These are phyloP conservation scores for Annulohypoxylon nitens DNA, from an alignment of 495 filamentous ascomycete species.

Conservation along the genomic window DNA sequence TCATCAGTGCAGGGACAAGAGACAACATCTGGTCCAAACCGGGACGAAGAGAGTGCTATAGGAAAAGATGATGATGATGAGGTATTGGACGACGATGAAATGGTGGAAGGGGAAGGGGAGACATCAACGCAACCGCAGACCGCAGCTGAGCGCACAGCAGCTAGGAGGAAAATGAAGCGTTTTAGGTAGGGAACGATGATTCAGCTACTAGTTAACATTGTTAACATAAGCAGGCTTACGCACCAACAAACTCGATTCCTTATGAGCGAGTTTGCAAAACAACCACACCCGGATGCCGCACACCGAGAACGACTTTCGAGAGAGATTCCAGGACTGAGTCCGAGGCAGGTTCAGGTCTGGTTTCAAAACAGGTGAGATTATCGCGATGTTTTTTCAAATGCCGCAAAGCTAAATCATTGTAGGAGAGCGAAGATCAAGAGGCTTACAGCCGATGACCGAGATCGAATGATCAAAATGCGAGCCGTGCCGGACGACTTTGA, in stretches of 20 bases:
- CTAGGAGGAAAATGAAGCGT: conserved; percentile 94
- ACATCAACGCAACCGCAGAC: conserved; percentile 67
- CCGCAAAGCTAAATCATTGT: conserved; percentile 49
- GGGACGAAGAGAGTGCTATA: conserved; percentile 59
- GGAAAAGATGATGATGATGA: conserved; percentile 70
- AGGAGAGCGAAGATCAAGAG: conserved; percentile 97
- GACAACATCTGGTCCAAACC: conserved; percentile 44
- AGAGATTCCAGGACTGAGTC: conserved; percentile 93
- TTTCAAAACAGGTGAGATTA: conserved; percentile 91
- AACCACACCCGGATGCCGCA: conserved; percentile 94
- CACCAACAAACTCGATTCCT: conserved; percentile 97
- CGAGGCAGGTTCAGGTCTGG: conserved; percentile 97
- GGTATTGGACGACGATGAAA: conserved; percentile 63
- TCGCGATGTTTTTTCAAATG: conserved; percentile 29
- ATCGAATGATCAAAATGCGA: conserved; percentile 93
- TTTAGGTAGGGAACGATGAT: conserved; percentile 74
- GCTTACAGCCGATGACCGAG: conserved; percentile 90
- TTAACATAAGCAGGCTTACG: conserved; percentile 74
- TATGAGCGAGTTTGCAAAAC: conserved; percentile 97
- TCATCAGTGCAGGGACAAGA: conserved; percentile 57
- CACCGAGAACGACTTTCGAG: conserved; percentile 90
- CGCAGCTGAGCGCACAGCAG: conserved; percentile 77
- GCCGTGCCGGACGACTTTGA: conserved; percentile 93
- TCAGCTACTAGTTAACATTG: conserved; percentile 15
- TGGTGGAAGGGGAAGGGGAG: conserved; percentile 64